phyloP scores from a whole-genome alignment of 192 early-diverging fungal genomes.

The Coemansia sp. region DNA sequence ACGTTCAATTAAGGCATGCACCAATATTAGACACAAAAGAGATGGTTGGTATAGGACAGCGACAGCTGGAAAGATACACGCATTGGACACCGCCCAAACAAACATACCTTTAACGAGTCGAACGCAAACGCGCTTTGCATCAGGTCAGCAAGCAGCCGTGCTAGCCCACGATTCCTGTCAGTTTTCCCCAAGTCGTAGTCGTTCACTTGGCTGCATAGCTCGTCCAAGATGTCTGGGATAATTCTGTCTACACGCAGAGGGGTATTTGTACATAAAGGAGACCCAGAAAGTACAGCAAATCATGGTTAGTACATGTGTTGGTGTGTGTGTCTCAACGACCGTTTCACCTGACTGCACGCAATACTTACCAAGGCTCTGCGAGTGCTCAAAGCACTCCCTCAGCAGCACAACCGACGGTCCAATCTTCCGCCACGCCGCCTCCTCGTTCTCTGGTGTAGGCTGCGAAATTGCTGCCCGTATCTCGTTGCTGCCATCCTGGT shows the following conservation, averaged over 20 bases:
- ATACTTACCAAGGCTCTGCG: constrained; percentile 68
- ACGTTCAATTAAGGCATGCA: background rate
- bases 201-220: constrained; percentile 62
- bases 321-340: background rate
- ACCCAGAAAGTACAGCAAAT: background rate
- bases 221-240: constrained; percentile 64
- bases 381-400: constrained; percentile 78
- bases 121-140: constrained; percentile 88
- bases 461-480: constrained; percentile 74
- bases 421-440: constrained; percentile 84
- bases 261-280: background rate
- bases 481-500: constrained; percentile 40
- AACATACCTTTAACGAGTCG: constrained; percentile 84
- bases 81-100: background rate
- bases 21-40: background rate
- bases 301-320: background rate
- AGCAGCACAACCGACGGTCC: constrained; percentile 78
- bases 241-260: constrained; percentile 53
- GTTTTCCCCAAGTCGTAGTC: constrained; percentile 20
- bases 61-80: background rate
- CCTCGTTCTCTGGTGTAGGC: constrained; percentile 82
- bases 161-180: constrained; percentile 69
- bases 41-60: background rate
- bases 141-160: constrained; percentile 77
- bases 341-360: background rate